These are phyloP conservation scores for Beauveria brongniartii DNA, from an alignment of 2,329 filamentous ascomycete genomes.

Conservation along the genomic window DNA sequence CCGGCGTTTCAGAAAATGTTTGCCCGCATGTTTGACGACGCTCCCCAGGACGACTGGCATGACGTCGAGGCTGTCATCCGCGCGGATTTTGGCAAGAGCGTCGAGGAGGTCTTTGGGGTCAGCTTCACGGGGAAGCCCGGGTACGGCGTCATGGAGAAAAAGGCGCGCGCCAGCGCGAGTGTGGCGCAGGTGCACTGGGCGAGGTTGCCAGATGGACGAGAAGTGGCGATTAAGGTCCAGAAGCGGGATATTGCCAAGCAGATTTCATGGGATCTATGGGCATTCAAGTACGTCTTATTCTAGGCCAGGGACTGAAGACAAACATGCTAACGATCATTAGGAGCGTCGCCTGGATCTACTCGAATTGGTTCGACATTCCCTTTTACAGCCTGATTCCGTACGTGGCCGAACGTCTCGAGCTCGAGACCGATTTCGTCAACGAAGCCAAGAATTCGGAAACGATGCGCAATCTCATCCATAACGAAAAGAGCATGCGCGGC, in stretches of 20 bases:
- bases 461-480: slow-evolving; percentile 70
- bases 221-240: slow-evolving; percentile 94
- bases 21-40: slow-evolving; percentile 92
- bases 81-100: slow-evolving; percentile 79
- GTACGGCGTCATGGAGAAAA: slow-evolving; percentile 54
- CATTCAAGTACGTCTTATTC: slow-evolving; percentile 64
- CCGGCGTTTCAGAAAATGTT: slow-evolving; percentile 98
- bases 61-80: slow-evolving; percentile 78
- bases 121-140: slow-evolving; percentile 67
- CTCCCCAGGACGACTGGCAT: slow-evolving; percentile 82
- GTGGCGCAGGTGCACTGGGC: slow-evolving; percentile 98
- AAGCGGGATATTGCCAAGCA: slow-evolving; percentile 89
- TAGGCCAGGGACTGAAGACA: neutral
- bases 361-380: slow-evolving; percentile 85
- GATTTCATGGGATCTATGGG: slow-evolving; percentile 91
- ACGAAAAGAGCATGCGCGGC: slow-evolving; percentile 66
- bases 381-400: slow-evolving; percentile 87
- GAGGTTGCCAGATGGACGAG: slow-evolving; percentile 70
- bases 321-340: slow-evolving; percentile 29
- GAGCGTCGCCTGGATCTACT: slow-evolving; percentile 74
- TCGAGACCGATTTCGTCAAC: slow-evolving; percentile 91
- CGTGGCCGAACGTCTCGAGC: slow-evolving; percentile 80
- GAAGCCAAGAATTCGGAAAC: slow-evolving; percentile 82
- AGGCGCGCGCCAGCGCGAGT: slow-evolving; percentile 68
- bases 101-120: slow-evolving; percentile 88